These are phyloP conservation scores for Wickerhamomyces sp. DNA, from an alignment of 1,139 yeast species.

Conservation along the genomic window DNA sequence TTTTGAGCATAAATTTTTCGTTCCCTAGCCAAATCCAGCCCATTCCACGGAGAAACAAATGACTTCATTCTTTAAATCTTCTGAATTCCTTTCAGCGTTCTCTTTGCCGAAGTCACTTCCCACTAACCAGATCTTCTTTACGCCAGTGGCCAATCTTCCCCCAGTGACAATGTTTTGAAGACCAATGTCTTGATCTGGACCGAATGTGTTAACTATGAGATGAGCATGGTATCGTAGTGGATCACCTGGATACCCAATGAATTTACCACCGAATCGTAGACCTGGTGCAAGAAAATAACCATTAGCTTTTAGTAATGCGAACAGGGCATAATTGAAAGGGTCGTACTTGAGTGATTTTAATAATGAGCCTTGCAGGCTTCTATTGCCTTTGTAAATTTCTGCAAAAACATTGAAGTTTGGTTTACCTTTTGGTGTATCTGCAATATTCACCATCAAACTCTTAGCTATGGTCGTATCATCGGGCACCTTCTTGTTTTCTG, in stretches of 20 bases:
- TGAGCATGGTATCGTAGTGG: slow-evolving; percentile 90
- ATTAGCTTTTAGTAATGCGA: slow-evolving; percentile 36
- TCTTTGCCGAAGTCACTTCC: slow-evolving; percentile 33
- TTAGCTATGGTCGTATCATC: slow-evolving; percentile 11
- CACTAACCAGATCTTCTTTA: slow-evolving; percentile 79
- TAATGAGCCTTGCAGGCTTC: slow-evolving; percentile 1
- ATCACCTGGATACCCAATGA: slow-evolving; percentile 91
- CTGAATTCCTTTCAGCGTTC: slow-evolving; percentile 8
- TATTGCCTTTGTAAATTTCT: slow-evolving; percentile 4
- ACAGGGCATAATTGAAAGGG: slow-evolving; percentile 26
- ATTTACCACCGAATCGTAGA: slow-evolving; percentile 83
- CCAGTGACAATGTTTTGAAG: slow-evolving; percentile 63
- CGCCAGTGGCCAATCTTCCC: slow-evolving; percentile 89
- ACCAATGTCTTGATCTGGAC: slow-evolving; percentile 44
- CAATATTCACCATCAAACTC: slow-evolving; percentile 12
- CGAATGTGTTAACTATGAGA: slow-evolving; percentile 55
- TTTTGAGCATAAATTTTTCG: no score
- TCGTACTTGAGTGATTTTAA: slow-evolving; percentile 1
- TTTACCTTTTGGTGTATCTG: slow-evolving; percentile 13
- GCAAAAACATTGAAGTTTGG: slow-evolving; percentile 14
- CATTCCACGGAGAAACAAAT: slow-evolving; percentile 64
- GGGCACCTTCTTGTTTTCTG: not conserved
- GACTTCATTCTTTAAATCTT: slow-evolving; percentile 20
- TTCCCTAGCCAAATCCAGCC: slow-evolving; percentile 75
- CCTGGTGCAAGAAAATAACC: slow-evolving; percentile 75